Conservation (phyloP, 495 filamentous ascomycete genomes). For the Sabuloglossum arenarium region DNA sequence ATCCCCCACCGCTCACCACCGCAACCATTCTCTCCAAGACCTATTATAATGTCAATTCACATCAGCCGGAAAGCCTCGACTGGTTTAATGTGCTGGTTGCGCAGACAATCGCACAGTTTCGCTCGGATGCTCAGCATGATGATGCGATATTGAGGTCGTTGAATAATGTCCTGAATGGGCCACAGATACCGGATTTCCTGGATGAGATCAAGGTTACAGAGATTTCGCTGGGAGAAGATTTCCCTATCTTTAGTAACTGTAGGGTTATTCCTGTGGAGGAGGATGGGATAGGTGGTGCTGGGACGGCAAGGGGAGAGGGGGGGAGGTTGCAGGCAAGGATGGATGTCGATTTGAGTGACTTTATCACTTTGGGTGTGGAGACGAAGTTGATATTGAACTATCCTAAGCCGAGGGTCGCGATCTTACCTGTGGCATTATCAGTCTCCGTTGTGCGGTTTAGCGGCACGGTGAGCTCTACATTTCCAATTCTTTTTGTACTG, state of each 20-base stretch:
- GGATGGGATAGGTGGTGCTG: slow-evolving; percentile 22
- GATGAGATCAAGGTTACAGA: slow-evolving; percentile 89
- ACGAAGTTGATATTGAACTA: slow-evolving; percentile 89
- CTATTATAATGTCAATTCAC: slow-evolving; percentile 89
- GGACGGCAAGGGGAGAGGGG: slow-evolving; percentile 21
- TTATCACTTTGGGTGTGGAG: slow-evolving; percentile 83
- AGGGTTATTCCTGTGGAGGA: slow-evolving; percentile 75
- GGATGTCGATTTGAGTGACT: slow-evolving; percentile 92
- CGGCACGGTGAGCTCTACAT: slow-evolving; percentile 33
- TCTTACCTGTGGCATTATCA: slow-evolving; percentile 80
- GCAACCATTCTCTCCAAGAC: slow-evolving; percentile 88
- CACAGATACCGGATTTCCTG: slow-evolving; percentile 70
- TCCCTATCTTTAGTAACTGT: slow-evolving; percentile 97
- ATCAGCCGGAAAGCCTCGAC: slow-evolving; percentile 95
- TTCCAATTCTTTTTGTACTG: neutral
- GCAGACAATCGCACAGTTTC: slow-evolving; percentile 89
- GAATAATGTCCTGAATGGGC: slow-evolving; percentile 67
- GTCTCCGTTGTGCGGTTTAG: slow-evolving; percentile 87
- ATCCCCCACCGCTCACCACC: slow-evolving; percentile 47
- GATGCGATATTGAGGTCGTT: slow-evolving; percentile 89
- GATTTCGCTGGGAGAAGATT: slow-evolving; percentile 83
- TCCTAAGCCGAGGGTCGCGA: slow-evolving; percentile 67
- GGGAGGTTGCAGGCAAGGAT: slow-evolving; percentile 74
- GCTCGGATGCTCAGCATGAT: slow-evolving; percentile 72
- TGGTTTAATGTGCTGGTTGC: slow-evolving; percentile 99